Percentiles rank a stretch among this genome's conserved stretches.
These are phyloP conservation scores for Ambrosia trifida DNA, from an alignment of 129 eudicot species.

Conservation along the genomic window DNA sequence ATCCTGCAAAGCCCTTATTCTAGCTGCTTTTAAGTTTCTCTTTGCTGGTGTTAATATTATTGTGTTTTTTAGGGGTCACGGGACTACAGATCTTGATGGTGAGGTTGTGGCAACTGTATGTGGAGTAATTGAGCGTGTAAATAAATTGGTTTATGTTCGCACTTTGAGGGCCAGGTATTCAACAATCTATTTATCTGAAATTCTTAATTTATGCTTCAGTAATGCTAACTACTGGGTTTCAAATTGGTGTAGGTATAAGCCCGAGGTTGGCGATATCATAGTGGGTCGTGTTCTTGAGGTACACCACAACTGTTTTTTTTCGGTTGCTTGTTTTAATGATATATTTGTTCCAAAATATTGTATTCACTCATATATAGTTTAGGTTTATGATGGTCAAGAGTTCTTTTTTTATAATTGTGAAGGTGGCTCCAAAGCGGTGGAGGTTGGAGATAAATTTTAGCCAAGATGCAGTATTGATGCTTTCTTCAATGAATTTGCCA, in stretches of 20 bases:
- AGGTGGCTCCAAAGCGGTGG: slow-evolving; percentile 98
- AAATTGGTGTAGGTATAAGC: slow-evolving; percentile 70
- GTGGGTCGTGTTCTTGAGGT: slow-evolving; percentile 96
- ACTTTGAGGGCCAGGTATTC: slow-evolving; percentile 77
- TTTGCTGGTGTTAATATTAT: not conserved
- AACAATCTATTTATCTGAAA: not conserved
- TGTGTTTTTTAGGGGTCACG: slow-evolving; percentile 65
- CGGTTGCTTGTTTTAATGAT: not conserved
- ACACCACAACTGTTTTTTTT: not conserved
- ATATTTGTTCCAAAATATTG: not conserved
- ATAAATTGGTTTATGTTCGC: slow-evolving; percentile 78
- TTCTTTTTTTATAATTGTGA: slow-evolving; percentile 11
- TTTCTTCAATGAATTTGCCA: slow-evolving; percentile 89
- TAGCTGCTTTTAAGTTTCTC: no score
- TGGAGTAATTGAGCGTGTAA: slow-evolving; percentile 93
- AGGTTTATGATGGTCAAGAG: not conserved
- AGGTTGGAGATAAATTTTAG: slow-evolving; percentile 84
- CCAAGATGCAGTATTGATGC: slow-evolving; percentile 97
- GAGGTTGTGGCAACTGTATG: slow-evolving; percentile 82
- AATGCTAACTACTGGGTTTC: slow-evolving; percentile 19
- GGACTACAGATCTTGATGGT: slow-evolving; percentile 74
- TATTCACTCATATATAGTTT: not conserved
- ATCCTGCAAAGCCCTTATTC: no score
- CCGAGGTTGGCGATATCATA: slow-evolving; percentile 89
- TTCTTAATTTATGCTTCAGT: not conserved